Evolutionary conservation across 2,329 filamentous ascomycete species (phyloP).

Genomic region (Fusarium sp.): DNA sequence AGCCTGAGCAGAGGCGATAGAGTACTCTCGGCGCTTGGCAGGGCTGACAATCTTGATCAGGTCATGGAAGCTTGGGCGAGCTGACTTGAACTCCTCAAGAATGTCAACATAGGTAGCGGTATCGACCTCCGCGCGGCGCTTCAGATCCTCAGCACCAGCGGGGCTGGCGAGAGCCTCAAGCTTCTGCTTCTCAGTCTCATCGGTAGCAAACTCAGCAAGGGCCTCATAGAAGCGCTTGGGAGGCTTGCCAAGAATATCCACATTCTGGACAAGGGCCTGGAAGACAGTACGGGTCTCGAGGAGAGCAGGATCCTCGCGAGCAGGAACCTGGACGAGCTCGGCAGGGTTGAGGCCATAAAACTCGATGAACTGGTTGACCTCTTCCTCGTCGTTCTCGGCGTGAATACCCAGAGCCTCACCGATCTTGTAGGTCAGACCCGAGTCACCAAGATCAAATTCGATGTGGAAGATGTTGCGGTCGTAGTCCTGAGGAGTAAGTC

Average conservation of each 20-base stretch:
- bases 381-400: constrained; percentile 84
- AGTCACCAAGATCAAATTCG: constrained; percentile 92
- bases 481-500: constrained; percentile 86
- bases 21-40: constrained; percentile 97
- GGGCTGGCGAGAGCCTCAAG: constrained; percentile 78
- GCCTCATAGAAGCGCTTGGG: constrained; percentile 98
- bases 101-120: constrained; percentile 91
- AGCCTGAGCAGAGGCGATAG: constrained; percentile 96
- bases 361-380: constrained; percentile 85
- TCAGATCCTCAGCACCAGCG: constrained; percentile 88
- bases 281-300: constrained; percentile 91
- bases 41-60: constrained; percentile 87
- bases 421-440: constrained; percentile 94
- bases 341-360: constrained; percentile 86
- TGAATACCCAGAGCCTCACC: constrained; percentile 97
- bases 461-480: constrained; percentile 99
- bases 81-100: constrained; percentile 87
- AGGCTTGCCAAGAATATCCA: constrained; percentile 96
- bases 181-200: constrained; percentile 82
- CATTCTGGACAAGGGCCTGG: constrained; percentile 88
- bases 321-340: constrained; percentile 89
- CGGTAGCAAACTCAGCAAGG: constrained; percentile 83
- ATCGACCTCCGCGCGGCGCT: constrained; percentile 89
- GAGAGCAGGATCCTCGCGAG: constrained; percentile 76
- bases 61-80: constrained; percentile 87